Evolutionary conservation across 768 basidiomycete species (phyloP), one percentile per base, ranked within the genome.

Genomic region (Lyophyllum shimeji): DNA sequence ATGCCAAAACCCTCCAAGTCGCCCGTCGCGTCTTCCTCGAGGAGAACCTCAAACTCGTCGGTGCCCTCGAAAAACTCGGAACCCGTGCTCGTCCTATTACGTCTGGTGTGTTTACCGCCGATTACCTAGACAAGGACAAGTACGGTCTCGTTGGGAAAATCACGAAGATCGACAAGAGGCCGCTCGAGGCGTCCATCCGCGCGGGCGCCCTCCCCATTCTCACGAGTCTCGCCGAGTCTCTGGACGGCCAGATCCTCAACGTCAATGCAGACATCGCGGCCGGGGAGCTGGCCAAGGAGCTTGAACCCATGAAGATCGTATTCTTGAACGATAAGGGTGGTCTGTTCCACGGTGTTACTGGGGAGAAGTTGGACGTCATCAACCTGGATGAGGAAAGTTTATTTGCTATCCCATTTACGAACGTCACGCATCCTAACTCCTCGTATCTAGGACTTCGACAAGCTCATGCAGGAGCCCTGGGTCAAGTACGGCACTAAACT

Each of bases 201-300:
- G 95, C 96, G 1, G 96, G 97, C 29, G 95, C 94, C 20, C 81
- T 99, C 23, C 97, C 97, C 55, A 97, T 99, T 72, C 79, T 98
- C 18, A 98, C 95, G 60, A 91, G 88, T 70, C 78, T 99, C 49
- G 96, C 97, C 6, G 97, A 98, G 74, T 90, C 91, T 31, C 81
- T 86, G 20, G 93, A 97, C 31, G 97, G 97, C n/a, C 97, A 99
- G 71, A 95, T 99, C 63, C 80, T 98, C 60, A 99, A 99, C 65
- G 97, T 99, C 70, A 99, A 98, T 67, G 97, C 97, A 20, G 97
- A 99, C 69, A 91, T 98, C 59, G 97, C 97, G 1, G 96, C 97
- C 0, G 97, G 96, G 39, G 97, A 99, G 73, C 83, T 99, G 18
- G 90, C 96, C 7, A 97, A 98, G 76, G 96, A 98, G 70, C 80